Percentiles rank a stretch among this genome's conserved stretches.
Evolutionary conservation across 2,329 filamentous ascomycete genomes (phyloP).

Genomic region (Fusarium devonianum): DNA sequence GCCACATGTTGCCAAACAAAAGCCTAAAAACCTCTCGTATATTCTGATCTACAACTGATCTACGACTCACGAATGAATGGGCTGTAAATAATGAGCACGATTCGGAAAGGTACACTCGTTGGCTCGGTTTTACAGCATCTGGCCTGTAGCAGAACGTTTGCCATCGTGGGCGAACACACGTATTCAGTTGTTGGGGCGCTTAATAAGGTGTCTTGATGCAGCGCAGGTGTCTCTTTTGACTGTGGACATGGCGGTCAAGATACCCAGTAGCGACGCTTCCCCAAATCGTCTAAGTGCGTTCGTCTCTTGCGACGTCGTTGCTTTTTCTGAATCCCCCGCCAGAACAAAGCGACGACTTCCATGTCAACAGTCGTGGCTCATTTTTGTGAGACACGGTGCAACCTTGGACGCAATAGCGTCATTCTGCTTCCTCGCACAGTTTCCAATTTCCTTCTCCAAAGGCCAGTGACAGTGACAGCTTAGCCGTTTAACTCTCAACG

Average conservation of each 20-base stretch:
- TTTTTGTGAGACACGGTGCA: constrained; percentile 21
- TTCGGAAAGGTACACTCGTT: too few species aligned
- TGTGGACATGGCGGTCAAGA: constrained; percentile 26
- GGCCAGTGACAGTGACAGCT: constrained; percentile 8
- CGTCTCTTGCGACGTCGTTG: constrained; percentile 31
- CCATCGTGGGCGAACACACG: too few species aligned
- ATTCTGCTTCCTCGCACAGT: constrained; percentile 19
- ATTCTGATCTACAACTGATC: too few species aligned
- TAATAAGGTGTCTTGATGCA: constrained; percentile 3
- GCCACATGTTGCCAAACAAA: too few species aligned
- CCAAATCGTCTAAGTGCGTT: constrained; percentile 11
- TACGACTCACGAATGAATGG: too few species aligned
- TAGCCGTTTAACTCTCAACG: constrained; percentile 27
- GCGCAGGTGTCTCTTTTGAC: constrained; percentile 26
- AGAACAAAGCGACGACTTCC: constrained; percentile 2
- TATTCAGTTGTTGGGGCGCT: too few species aligned
- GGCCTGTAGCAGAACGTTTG: too few species aligned
- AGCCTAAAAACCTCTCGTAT: too few species aligned
- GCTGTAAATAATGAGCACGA: too few species aligned
- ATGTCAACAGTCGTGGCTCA: neutral
- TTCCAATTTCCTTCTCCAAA: constrained; percentile 10
- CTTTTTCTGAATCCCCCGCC: constrained; percentile 20
- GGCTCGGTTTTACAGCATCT: too few species aligned
- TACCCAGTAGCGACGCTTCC: constrained; percentile 21
- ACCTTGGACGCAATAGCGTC: neutral